Base-by-base conservation (phyloP, 1,284 basidiomycete genomes). In the Cryptococcus neoformans region DNA sequence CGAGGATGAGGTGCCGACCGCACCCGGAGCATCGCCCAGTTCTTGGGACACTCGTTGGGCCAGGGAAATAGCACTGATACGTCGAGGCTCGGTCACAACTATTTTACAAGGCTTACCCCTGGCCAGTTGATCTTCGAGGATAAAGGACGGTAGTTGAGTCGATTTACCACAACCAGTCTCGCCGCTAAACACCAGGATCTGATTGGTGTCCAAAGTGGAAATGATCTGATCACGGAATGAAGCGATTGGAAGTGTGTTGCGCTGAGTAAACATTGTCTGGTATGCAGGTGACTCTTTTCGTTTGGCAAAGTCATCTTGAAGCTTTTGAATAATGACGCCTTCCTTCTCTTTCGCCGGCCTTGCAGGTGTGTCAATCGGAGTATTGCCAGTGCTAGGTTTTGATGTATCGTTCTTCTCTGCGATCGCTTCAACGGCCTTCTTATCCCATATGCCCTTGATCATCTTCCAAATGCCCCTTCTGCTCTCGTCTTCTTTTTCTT, bases 101-200 rank as follows among this genome's bases (percentile, higher is more conserved):
- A 99, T 91, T 76, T 89, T 95, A 81, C 93, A 97, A 51, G 85
- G 83, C 64, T 83, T 84, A 16, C 94, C 95, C 57, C 83, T 83
- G 5, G 87, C 84, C 14, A 98, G 83, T 53, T 90, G 87, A 70
- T 96, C 86, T 74, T 99, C 96, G 8, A 99, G 82, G 59, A 99
- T 89, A 79, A 92, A 99, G 0, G 90, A 84, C 1, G 96, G 96
- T 3, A 99, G 84, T 79, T 99, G 96, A 0, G 96, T 99, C 1
- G 94, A 97, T 79, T 99, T 99, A 12, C 95, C 96, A 69, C 92
- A 99, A 66, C 96, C 96, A 4, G 96, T 99, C 79, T 99, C 96
- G 46, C 96, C 96, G 68, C 92, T 95, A 0, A 99, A 81, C 0
- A 99, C 93, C 42, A 98, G 81, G 14, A 97, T 84, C 69, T 96